Evolutionary conservation across 2,329 filamentous ascomycete genomes (phyloP), one percentile per base, ranked within the genome.

Genomic region (Ilyonectria sp.): DNA sequence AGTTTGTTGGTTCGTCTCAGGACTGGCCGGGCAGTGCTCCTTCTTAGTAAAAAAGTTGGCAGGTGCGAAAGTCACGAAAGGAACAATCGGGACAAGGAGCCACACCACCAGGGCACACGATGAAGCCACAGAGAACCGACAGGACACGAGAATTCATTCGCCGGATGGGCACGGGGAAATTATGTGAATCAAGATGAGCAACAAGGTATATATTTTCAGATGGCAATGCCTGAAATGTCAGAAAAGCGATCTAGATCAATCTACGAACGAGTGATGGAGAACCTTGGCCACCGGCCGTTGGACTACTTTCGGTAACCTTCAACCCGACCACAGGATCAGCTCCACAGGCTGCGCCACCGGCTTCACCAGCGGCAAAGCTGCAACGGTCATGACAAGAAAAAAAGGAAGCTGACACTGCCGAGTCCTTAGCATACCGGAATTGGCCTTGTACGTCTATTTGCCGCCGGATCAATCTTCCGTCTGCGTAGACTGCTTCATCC

Each of bases 271-370:
- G 26, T 56, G 56, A 60, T 60, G 29, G 63, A 26, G 31, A 56
- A 47, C 57, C 17, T 50, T 33, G 31, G 56, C 43, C 17, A 17
- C 33, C 19, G 35, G 26, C 35, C n/a, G 43, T 54, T 55, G 49
- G 56, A 31, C 55, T 44, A 33, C 46, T 29, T 43, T 60, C 46
- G 19, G 47, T 47, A 59, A 54, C 47, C 63, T 60, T 60, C 56
- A 56, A 60, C 54, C 57, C 29, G 33, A 46, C 21, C 21, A 21
- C 31, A 60, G 43, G 50, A 60, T 55, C 56, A 55, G 50, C 63
- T 65, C 63, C 63, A 65, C 63, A 49, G 40, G 15, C 63, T 65
- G 63, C 63, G 63, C 63, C 63, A 60, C 63, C 57, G 33, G 23
- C 44, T 46, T 50, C 43, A 56, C 35, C 49, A 43, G 60, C 60